Percentiles rank a stretch among this genome's conserved stretches.
Evolutionary conservation across 2,329 filamentous ascomycete species (phyloP).

Genomic region (Grosmannia penicillata): DNA sequence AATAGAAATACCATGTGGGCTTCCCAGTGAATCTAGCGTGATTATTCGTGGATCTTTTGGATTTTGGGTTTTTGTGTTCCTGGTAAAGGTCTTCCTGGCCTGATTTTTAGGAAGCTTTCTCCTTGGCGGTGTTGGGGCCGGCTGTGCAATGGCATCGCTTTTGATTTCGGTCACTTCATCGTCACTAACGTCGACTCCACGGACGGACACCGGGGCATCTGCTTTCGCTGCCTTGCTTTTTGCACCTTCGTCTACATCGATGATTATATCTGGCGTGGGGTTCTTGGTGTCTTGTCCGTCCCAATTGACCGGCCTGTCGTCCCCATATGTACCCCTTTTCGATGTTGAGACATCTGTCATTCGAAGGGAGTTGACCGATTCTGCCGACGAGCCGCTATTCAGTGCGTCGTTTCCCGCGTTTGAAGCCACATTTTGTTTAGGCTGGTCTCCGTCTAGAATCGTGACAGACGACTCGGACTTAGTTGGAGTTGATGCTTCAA

Average conservation of each 20-base stretch:
- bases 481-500: slow-evolving; percentile 18
- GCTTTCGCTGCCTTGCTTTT: background rate
- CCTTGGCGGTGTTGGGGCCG: background rate
- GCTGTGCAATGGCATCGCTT: slow-evolving; percentile 4
- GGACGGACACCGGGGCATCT: too few species aligned
- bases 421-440: too few species aligned
- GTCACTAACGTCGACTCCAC: slow-evolving; percentile 6
- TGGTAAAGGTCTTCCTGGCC: slow-evolving; percentile 18
- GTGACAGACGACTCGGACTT: too few species aligned
- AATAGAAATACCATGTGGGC: slow-evolving; percentile 47
- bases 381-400: too few species aligned
- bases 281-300: too few species aligned
- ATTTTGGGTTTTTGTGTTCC: slow-evolving; percentile 25
- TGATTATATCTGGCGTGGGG: too few species aligned
- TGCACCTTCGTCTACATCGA: background rate
- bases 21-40: slow-evolving; percentile 74
- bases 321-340: too few species aligned
- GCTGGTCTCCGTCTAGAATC: too few species aligned
- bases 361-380: too few species aligned
- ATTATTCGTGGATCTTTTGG: slow-evolving; percentile 55
- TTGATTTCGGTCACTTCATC: slow-evolving; percentile 7
- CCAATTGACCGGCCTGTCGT: too few species aligned
- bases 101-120: background rate
- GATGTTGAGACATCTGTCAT: too few species aligned
- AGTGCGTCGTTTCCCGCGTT: too few species aligned